Evolutionary conservation across 495 filamentous ascomycete species (phyloP), one percentile per base, ranked within the genome.

Genomic region (Trichoderma asperelloides): DNA sequence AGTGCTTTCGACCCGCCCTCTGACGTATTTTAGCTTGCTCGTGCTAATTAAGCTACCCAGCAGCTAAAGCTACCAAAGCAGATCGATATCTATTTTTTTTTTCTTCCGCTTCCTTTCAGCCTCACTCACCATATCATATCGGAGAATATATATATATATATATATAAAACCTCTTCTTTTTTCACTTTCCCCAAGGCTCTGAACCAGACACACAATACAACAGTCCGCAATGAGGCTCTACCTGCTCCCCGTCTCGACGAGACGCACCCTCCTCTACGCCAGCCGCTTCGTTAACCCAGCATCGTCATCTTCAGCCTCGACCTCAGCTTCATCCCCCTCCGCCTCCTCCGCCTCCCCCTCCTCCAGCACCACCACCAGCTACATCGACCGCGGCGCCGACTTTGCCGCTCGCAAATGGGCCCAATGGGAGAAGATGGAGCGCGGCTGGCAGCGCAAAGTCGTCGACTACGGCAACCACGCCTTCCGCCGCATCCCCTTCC

Each of bases 251-350:
- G 91, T 99, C 73, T 96, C 94, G 64, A 96, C 92, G 12, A 82
- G 88, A 73, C 88, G 91, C 70, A 90, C 91, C n/a, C 84, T 99
- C 63, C 88, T 99, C 66, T 99, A 97, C 82, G 92, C 91, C 78
- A 89, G 96, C 74, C 87, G 88, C 60, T 77, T 93, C 63, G 33
- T 37, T 8, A 37, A 37, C 33, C 33, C 33, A 37, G 5, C 33
- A 37, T 37, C 33, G 33, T 8, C 33, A 37, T 37, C 33, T 2
- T 37, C 33, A 37, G 33, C 33, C 13, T 47, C 43, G 11, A 47
- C 43, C 43, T 1, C 43, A 13, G 43, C 43, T 13, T 47, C 43
- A n/a, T 5, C 43, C 0, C n/a, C 43, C 15, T 1, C 43, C 0
- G 4, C 43, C 15, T 1, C 33, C 33, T 37, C 33, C 9, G 2